Base-by-base conservation (phyloP, 2,329 filamentous ascomycete species). In the Fusarium vanettenii region DNA sequence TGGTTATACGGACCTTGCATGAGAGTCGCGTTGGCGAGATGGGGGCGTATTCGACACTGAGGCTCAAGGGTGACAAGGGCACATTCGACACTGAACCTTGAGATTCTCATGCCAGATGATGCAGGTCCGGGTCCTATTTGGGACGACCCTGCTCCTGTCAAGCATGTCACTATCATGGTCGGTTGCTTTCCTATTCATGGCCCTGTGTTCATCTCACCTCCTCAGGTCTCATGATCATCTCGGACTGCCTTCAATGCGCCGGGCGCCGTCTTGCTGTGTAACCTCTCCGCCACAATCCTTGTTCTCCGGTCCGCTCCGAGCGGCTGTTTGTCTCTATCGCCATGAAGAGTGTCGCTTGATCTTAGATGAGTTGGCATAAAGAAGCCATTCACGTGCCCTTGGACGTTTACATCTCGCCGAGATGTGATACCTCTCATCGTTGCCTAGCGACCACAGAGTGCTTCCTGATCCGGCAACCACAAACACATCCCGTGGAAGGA, bases 351-450 rank as follows among this genome's bases (percentile, higher is more conserved):
- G 20, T 25, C 33, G 16, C 18, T 16, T 6, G 3, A 14, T 35
- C 9, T 25, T 2, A 20, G 29, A 37, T n/a, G 59, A 9, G 20
- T 29, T 74, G 57, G 37, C 60, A 48, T 13, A 13, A 43, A 35
- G 43, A 48, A 27, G 60, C 50, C 6, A 16, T 14, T 16, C 61
- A 35, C 52, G 37, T 60, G 62, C 37, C 41, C 14, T 37, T 10
- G 10, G 5, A 18, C 31, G 27, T 41, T 5, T 7, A 4, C 6
- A 61, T 66, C 48, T 16, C 56, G 22, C 2, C 22, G 45, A 41
- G 35, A 20, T n/a, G 72, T 73, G 66, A 62, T 52, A 74, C 72
- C 3, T 27, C n/a, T 18, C 35, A 50, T 33, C 13, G 72, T 72
- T 74, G 55, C 64, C 59, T 11, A 39, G 71, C 64, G 71, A 74